Percentiles rank a stretch among this genome's conserved stretches.
phyloP scores from a whole-genome alignment of 164 flowering plant genomes.

The Macadamia integrifolia region DNA sequence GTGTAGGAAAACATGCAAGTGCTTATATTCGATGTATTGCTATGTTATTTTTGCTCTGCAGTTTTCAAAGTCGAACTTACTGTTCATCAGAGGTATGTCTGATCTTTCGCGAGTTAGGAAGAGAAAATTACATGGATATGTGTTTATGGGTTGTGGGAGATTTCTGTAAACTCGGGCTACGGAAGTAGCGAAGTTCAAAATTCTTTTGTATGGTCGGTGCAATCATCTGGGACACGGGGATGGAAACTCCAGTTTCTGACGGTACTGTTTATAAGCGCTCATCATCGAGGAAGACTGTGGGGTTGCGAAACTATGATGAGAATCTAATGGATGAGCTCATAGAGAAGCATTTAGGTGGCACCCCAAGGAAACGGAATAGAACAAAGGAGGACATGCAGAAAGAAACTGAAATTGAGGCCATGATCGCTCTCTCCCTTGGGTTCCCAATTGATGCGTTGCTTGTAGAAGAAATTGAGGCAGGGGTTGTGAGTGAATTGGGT shows the following conservation, averaged over 20 bases:
- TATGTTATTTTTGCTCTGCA: background rate
- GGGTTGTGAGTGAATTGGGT: slow-evolving; percentile 69
- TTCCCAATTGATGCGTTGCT: slow-evolving; percentile 82
- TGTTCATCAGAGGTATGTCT: background rate
- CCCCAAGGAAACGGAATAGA: slow-evolving; percentile 44
- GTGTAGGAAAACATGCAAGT: background rate
- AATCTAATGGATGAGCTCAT: slow-evolving; percentile 72
- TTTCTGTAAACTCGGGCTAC: background rate
- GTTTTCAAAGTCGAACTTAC: background rate
- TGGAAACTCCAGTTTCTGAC: slow-evolving; percentile 39
- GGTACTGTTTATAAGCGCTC: slow-evolving; percentile 46
- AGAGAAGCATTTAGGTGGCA: slow-evolving; percentile 62
- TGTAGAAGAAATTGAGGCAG: slow-evolving; percentile 71
- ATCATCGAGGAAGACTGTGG: slow-evolving; percentile 46
- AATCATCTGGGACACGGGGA: slow-evolving; percentile 10
- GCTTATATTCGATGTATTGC: background rate
- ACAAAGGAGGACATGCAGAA: slow-evolving; percentile 70
- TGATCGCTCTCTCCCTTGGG: slow-evolving; percentile 82
- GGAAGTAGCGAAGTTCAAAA: background rate
- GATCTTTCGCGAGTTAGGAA: background rate
- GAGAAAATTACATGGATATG: background rate
- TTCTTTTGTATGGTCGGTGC: background rate
- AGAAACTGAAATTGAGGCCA: slow-evolving; percentile 86
- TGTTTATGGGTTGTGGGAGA: background rate
- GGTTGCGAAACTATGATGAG: slow-evolving; percentile 56